Base-by-base conservation (phyloP, 306 rosid genomes). In the Cicer pinnatifidum region DNA sequence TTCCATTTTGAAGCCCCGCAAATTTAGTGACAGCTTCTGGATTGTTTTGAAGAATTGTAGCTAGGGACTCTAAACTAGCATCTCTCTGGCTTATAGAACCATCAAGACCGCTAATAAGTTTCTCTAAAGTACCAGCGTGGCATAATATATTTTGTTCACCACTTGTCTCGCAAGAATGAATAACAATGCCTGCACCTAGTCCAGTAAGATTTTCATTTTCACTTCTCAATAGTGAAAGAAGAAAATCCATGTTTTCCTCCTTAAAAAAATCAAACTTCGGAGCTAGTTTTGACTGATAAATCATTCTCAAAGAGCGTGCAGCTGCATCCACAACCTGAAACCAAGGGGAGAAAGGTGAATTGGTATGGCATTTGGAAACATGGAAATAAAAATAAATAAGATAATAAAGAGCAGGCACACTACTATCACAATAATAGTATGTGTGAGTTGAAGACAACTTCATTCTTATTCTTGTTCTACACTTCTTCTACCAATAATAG, bases 301-400 rank as follows among this genome's bases (percentile, higher is more conserved):
- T 86, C 99, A 94, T 94, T 70, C 87, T 75, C 53, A 94, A 76
- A 38, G 99, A 88, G 39, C 99, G 93, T 2, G 99, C 97, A 74
- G 96, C 88, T 0, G 99, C 92, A 81, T 91, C 93, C 46, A 90
- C 93, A 78, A 94, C 90, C 99, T 91, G 77, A 69, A 79, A 87
- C 76, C 80, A 90, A 75, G 0, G 76, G 78, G 11, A 80, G 61
- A 78, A 86, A 87, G 50, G 60, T 28, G 15, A n/a, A 40, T 59
- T 13, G 47, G 38, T 12, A 79, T 35, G 35, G 44, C 52, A 67
- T 35, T 69, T 53, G 39, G 35, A 41, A 40, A 47, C 12, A 46
- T 0, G 51, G 19, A 9, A 53, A 53, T 19, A 10, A 38, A 17
- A 15, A 52, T 54, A 47, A 7, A 28, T 57, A 11, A 54, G 58